Conservation (phyloP, 805 yeast species). For the Maudiozyma barnettii region DNA sequence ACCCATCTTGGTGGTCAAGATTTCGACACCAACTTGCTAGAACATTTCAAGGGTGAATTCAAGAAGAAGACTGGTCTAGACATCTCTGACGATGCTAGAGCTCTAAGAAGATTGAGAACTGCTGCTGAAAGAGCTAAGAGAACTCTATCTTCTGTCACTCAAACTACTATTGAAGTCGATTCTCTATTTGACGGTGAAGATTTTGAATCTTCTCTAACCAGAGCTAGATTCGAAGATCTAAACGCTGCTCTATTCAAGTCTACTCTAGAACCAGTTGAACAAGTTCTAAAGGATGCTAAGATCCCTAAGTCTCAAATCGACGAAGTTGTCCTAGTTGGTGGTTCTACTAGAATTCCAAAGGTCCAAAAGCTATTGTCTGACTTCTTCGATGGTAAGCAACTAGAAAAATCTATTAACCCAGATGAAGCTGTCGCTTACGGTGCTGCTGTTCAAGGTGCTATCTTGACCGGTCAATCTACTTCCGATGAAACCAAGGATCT, state of each 20-base stretch:
- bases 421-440: slow-evolving; percentile 99
- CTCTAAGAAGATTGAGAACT: slow-evolving; percentile 95
- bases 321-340: slow-evolving; percentile 96
- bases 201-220: slow-evolving; percentile 85
- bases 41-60: slow-evolving; percentile 89
- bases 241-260: slow-evolving; percentile 89
- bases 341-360: slow-evolving; percentile 98
- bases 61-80: slow-evolving; percentile 91
- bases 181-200: slow-evolving; percentile 93
- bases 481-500: slow-evolving; percentile 91
- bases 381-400: slow-evolving; percentile 93
- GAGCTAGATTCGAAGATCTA: slow-evolving; percentile 97
- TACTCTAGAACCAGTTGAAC: slow-evolving; percentile 89
- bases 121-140: slow-evolving; percentile 99
- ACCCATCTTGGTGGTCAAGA: slow-evolving; percentile 99
- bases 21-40: slow-evolving; percentile 92
- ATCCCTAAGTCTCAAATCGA: slow-evolving; percentile 74
- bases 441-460: slow-evolving; percentile 99
- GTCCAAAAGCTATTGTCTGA: slow-evolving; percentile 89
- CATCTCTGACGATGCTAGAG: slow-evolving; percentile 85
- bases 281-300: slow-evolving; percentile 88
- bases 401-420: slow-evolving; percentile 94
- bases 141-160: slow-evolving; percentile 92
- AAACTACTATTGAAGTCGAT: slow-evolving; percentile 94
- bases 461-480: slow-evolving; percentile 86